Conservation (phyloP, 139 green algal species). For the Spirogloea muscicola region DNA sequence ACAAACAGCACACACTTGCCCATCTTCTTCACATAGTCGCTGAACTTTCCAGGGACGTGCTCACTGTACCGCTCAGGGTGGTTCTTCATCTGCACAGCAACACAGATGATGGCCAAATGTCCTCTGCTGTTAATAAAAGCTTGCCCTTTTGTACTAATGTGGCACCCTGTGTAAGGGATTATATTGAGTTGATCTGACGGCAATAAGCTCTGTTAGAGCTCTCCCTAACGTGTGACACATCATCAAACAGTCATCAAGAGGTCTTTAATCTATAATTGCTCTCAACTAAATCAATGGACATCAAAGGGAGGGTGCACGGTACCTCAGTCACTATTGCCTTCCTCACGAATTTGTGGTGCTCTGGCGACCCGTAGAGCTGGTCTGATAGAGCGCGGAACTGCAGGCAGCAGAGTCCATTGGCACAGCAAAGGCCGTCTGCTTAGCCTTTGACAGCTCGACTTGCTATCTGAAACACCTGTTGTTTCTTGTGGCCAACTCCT, state of each 20-base stretch:
- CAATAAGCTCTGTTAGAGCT: neutral
- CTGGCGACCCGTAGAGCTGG: conserved; percentile 67
- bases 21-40: conserved; percentile 57
- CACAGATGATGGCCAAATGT: neutral
- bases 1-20: neutral
- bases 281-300: too few species aligned
- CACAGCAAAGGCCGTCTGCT: too few species aligned
- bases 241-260: neutral
- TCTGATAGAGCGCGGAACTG: conserved; percentile 75
- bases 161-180: too few species aligned
- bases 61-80: conserved; percentile 54
- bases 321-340: conserved; percentile 51
- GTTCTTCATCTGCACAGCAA: conserved; percentile 48
- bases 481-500: too few species aligned
- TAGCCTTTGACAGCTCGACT: too few species aligned
- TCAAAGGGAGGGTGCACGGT: neutral
- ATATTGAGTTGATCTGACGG: too few species aligned
- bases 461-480: too few species aligned
- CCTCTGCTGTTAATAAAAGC: neutral
- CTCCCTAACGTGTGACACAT: neutral
- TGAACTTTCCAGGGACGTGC: conserved; percentile 58
- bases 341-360: conserved; percentile 62
- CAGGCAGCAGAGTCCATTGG: too few species aligned
- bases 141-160: neutral
- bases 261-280: too few species aligned